Evolutionary conservation across 139 green algal species (phyloP), one percentile per base, ranked within the genome.

Genomic region (Micromonas pusilla): DNA sequence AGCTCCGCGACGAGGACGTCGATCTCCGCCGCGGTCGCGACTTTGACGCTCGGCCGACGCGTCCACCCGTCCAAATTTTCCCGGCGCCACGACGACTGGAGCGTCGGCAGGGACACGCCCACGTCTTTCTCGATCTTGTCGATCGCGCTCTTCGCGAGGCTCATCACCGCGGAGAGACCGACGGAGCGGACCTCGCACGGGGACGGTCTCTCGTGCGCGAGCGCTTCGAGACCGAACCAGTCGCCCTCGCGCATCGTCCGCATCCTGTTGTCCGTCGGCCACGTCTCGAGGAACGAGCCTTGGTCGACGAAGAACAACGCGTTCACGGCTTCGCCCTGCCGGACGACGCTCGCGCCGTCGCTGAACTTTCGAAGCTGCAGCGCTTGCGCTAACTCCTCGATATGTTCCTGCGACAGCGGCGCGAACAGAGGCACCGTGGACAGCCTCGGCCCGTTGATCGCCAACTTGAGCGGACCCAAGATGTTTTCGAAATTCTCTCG

Each of bases 221-320:
- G n/a, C n/a, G n/a, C n/a, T n/a, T n/a, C n/a, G n/a, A n/a, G n/a
- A n/a, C n/a, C n/a, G n/a, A n/a, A n/a, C n/a, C n/a, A n/a, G n/a
- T n/a, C n/a, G n/a, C n/a, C n/a, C n/a, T n/a, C n/a, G n/a, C n/a
- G n/a, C n/a, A n/a, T n/a, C n/a, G n/a, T n/a, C n/a, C n/a, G n/a
- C n/a, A n/a, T n/a, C n/a, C n/a, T n/a, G n/a, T n/a, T n/a, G n/a
- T n/a, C n/a, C n/a, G n/a, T n/a, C n/a, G n/a, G n/a, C n/a, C n/a
- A n/a, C n/a, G n/a, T n/a, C 45, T 57, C 45, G 9, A 23, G 9
- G 45, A 57, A 57, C 45, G 45, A 23, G 19, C 92, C 92, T 5
- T 88, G 79, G 78, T 94, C 82, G 21, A 96, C 86, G 70, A 97
- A 85, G 79, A 94, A 97, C 57, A 97, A 96, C 16, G 72, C 84